These are phyloP conservation scores for Dioscorea cayenensis DNA, from an alignment of 116 monocot genomes.

Conservation along the genomic window DNA sequence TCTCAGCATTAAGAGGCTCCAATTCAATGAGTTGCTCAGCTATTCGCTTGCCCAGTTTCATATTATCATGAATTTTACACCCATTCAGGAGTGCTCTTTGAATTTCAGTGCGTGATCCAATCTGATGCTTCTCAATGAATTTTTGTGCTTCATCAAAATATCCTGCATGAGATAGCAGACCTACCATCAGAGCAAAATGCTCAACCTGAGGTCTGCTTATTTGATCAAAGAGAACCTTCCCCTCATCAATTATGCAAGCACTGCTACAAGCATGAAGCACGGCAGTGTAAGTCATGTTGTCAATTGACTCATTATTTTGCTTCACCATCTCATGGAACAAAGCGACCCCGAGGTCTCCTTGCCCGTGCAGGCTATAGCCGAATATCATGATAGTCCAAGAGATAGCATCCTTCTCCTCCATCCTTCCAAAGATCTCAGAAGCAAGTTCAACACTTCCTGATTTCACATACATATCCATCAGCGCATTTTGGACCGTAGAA, in stretches of 20 bases:
- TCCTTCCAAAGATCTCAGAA: constrained; percentile 23
- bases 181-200: constrained; percentile 29
- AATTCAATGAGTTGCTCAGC: constrained; percentile 36
- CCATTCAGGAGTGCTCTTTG: constrained; percentile 41
- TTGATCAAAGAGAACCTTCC: constrained; percentile 18
- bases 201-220: constrained; percentile 16
- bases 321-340: constrained; percentile 36
- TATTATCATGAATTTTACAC: constrained; percentile 42
- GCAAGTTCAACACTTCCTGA: constrained; percentile 35
- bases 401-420: constrained; percentile 26
- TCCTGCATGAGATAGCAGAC: constrained; percentile 33
- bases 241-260: constrained; percentile 32
- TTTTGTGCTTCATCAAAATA: constrained; percentile 23
- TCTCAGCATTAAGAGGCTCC: constrained; percentile 54
- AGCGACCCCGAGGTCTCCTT: constrained; percentile 28
- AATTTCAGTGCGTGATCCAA: constrained; percentile 6
- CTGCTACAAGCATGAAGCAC: constrained; percentile 37
- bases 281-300: constrained; percentile 15
- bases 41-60: constrained; percentile 33
- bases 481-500: constrained; percentile 32
- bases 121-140: constrained; percentile 19
- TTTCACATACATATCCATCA: constrained; percentile 65
- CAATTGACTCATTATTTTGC: not conserved
- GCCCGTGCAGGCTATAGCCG: constrained; percentile 46
- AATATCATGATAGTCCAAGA: constrained; percentile 50